Evolutionary conservation across 805 yeast species (phyloP), one percentile per base, ranked within the genome.

Genomic region (Naumovozyma baii): DNA sequence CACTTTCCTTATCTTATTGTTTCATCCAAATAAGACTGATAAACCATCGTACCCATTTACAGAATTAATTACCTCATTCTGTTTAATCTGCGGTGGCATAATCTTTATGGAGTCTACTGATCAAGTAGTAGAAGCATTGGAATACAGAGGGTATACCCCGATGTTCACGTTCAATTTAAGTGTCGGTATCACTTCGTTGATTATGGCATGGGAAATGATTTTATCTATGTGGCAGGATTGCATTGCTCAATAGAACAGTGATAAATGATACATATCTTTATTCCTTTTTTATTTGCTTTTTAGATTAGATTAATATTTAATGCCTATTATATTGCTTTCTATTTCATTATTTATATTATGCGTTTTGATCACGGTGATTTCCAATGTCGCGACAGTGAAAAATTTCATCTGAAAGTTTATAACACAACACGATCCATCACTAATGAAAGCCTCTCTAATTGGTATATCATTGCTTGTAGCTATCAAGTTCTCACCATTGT

Each of bases 91-190:
- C 46, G 98, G 98, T 35, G 98, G 98, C 8, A 62, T 83, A 45
- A 79, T 92, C 19, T 92, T 92, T 59, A 86, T 88, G 88, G 85
- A 86, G 60, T 79, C 92, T 40, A 83, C 94, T 33, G 90, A 84
- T 54, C 94, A 92, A 50, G 76, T 84, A 4, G 77, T 92, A 25
- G 77, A 75, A 50, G 88, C 85, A 16, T 69, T 87, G 64, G 85
- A 84, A 50, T 85, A 78, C 60, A 72, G 87, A 51, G 95, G 95
- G 3, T 68, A 79, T 44, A 84, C 92, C 20, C 69, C 80, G 38
- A 88, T 92, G 96, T 90, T 92, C 63, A 83, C 92, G 1, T 73
- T 90, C 55, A 92, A 90, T 58, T 74, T 90, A 29, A 74, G 83
- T 43, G 82, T 92, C 42, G 97, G 97, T 9, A 42, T 77, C 34